A percentile compares a stretch with the other conserved stretches of the same genome.
Conservation (phyloP, 257 asterid genomes). For the Gynochthodes officinalis region DNA sequence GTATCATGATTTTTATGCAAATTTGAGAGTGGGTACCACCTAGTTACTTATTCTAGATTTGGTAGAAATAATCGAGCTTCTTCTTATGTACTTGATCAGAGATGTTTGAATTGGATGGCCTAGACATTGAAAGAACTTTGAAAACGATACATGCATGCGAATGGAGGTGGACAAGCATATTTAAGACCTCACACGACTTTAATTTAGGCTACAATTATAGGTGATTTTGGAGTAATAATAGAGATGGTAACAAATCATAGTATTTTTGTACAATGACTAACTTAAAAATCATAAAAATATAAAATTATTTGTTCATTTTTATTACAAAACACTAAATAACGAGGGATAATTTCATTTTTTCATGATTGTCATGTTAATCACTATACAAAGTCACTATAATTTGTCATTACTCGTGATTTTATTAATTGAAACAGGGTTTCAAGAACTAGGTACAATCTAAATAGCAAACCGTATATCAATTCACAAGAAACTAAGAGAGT, state of each 20-base stretch:
- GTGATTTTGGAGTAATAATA: conserved; percentile 4
- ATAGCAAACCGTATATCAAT: background rate
- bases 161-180: background rate
- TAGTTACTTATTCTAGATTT: background rate
- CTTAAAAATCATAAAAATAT: too few relatives aligned
- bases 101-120: background rate
- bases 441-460: background rate
- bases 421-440: background rate
- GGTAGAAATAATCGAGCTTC: too few relatives aligned
- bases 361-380: too few relatives aligned
- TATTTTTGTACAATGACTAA: too few relatives aligned
- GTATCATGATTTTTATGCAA: conserved; percentile 2
- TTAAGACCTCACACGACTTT: background rate
- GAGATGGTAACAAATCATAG: too few relatives aligned
- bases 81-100: background rate
- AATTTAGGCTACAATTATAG: background rate
- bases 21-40: conserved; percentile 6
- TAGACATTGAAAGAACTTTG: conserved; percentile 6
- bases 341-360: too few relatives aligned
- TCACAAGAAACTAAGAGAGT: background rate
- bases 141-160: background rate
- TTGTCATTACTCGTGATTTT: too few relatives aligned
- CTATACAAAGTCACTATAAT: too few relatives aligned
- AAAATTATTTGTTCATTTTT: too few relatives aligned
- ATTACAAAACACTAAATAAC: too few relatives aligned